These are phyloP conservation scores for Amoeboaphelidium protococcarum DNA, from an alignment of 371 early-diverging fungal genomes.

Conservation along the genomic window DNA sequence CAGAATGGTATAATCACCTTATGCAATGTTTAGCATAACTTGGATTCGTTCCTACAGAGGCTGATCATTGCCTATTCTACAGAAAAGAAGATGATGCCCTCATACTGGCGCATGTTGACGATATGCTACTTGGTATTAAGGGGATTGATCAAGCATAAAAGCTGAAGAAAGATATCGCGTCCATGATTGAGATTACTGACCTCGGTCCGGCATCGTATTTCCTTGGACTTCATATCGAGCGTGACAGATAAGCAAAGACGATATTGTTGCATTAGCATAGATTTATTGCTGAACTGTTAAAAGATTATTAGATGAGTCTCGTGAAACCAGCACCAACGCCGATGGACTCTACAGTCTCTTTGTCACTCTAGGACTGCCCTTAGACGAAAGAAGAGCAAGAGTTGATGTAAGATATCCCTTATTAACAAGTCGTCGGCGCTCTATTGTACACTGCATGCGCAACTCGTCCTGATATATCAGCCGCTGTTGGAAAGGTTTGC, in stretches of 20 bases:
- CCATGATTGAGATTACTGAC: background rate
- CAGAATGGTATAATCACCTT: background rate
- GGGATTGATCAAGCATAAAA: background rate
- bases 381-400: background rate
- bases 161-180: background rate
- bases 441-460: constrained; percentile 1
- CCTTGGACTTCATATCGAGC: background rate
- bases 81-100: background rate
- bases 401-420: background rate
- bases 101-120: background rate
- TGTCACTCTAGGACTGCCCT: too few relatives aligned
- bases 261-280: background rate
- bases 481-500: background rate
- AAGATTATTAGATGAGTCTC: background rate
- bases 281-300: background rate
- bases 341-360: too few relatives aligned
- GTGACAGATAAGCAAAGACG: background rate
- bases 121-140: background rate
- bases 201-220: background rate
- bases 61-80: background rate
- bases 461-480: constrained; percentile 4
- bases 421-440: constrained; percentile 2
- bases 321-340: too few relatives aligned
- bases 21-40: background rate
- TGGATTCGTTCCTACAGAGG: background rate